Conservation (phyloP, 2,329 filamentous ascomycete species). For the Apiospora sp. region DNA sequence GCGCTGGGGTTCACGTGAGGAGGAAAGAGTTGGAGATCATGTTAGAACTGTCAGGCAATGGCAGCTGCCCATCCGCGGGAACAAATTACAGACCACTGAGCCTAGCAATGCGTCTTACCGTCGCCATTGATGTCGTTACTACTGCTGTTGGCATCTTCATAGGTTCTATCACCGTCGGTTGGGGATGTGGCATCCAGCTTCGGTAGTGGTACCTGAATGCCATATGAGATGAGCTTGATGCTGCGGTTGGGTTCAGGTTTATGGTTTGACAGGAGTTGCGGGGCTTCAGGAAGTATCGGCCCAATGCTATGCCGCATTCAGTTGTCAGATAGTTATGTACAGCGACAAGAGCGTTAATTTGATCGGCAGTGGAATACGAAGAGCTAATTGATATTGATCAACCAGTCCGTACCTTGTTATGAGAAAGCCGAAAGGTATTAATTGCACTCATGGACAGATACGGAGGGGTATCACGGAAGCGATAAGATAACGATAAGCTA, state of each 20-base stretch:
- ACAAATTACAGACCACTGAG: background rate
- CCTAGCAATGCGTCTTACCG: background rate
- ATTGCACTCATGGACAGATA: background rate
- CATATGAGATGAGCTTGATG: background rate
- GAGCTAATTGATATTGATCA: too few relatives aligned
- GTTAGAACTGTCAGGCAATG: background rate
- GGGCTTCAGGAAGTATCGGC: background rate
- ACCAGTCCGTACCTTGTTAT: too few relatives aligned
- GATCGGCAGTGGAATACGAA: too few relatives aligned
- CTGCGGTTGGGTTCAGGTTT: background rate
- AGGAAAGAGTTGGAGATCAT: background rate
- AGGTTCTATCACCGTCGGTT: too few relatives aligned
- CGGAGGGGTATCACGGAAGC: background rate
- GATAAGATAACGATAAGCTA: background rate
- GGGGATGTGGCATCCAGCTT: too few relatives aligned
- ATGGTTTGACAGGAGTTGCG: background rate
- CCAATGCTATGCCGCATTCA: background rate
- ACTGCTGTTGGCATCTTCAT: background rate
- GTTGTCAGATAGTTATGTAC: too few relatives aligned
- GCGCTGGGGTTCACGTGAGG: background rate
- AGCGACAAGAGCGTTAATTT: too few relatives aligned
- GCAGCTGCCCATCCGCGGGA: background rate
- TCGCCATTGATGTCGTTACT: background rate
- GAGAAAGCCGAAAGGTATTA: background rate
- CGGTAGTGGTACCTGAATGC: background rate